Percentiles rank a stretch among this genome's conserved stretches.
Evolutionary conservation across 2,329 filamentous ascomycete genomes (phyloP).

Genomic region (Pyrenophora tritici-repentis): DNA sequence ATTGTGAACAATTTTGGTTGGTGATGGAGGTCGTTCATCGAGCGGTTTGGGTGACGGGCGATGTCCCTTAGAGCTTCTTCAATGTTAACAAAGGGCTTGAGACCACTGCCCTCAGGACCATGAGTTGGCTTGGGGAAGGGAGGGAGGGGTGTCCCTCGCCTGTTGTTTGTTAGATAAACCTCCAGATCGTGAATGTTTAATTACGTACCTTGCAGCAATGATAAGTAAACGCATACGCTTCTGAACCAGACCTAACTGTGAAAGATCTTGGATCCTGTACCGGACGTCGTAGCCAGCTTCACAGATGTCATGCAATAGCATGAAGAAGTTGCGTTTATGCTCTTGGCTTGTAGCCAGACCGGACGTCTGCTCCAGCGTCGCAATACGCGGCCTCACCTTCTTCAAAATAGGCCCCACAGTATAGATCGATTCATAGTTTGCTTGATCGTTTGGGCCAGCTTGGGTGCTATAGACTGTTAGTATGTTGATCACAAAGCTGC

Average conservation of each 20-base stretch:
- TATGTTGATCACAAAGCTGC: not conserved
- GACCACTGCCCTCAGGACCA: constrained; percentile 25
- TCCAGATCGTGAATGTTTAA: not conserved
- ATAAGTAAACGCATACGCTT: constrained; percentile 33
- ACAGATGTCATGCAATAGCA: constrained; percentile 24
- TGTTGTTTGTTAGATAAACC: constrained; percentile 14
- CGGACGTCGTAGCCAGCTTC: constrained; percentile 30
- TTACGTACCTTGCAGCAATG: constrained; percentile 30
- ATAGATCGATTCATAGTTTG: constrained; percentile 25
- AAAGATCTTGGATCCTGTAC: constrained; percentile 26
- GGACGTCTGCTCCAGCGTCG: constrained; percentile 26
- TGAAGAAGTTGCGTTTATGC: constrained; percentile 13
- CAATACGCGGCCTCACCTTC: constrained; percentile 22
- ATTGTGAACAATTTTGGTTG: constrained; percentile 4
- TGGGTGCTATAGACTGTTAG: constrained; percentile 15
- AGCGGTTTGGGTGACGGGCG: not conserved
- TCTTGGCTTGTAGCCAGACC: constrained; percentile 9
- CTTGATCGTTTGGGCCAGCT: constrained; percentile 26
- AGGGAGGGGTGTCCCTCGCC: constrained; percentile 31
- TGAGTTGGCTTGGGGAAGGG: constrained; percentile 36
- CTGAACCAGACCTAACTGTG: constrained; percentile 31
- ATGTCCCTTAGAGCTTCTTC: constrained; percentile 26
- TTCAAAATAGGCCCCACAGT: constrained; percentile 18
- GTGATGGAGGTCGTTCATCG: constrained; percentile 23
- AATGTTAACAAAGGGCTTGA: constrained; percentile 28